These are phyloP conservation scores for Phaeosphaeriaceae sp. DNA, from an alignment of 2,329 filamentous ascomycete genomes.

Conservation along the genomic window DNA sequence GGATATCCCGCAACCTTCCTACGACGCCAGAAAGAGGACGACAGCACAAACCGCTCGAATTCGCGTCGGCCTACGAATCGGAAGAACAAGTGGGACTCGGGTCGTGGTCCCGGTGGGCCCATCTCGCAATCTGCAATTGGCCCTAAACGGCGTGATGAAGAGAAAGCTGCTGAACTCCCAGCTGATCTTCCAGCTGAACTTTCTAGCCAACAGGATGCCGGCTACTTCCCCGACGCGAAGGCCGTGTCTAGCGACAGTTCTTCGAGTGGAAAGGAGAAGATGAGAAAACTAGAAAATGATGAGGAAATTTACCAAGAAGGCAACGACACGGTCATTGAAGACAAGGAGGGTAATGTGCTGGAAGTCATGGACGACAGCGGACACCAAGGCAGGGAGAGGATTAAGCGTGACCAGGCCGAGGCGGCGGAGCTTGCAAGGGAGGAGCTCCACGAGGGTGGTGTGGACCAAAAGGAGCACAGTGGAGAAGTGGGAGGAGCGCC, in stretches of 20 bases:
- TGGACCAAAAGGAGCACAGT: slow-evolving; percentile 58
- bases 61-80: slow-evolving; percentile 61
- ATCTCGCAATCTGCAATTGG: slow-evolving; percentile 89
- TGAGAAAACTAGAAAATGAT: slow-evolving; percentile 30
- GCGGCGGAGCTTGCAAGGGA: slow-evolving; percentile 63
- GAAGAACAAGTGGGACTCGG: slow-evolving; percentile 73
- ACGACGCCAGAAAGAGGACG: slow-evolving; percentile 78
- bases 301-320: slow-evolving; percentile 84
- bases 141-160: slow-evolving; percentile 59
- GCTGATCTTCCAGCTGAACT: slow-evolving; percentile 41
- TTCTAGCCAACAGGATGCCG: slow-evolving; percentile 53
- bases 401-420: slow-evolving; percentile 65
- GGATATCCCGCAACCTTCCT: slow-evolving; percentile 79
- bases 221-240: slow-evolving; percentile 53
- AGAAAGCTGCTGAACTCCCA: slow-evolving; percentile 40
- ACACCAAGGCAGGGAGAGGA: slow-evolving; percentile 62
- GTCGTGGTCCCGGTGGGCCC: slow-evolving; percentile 80
- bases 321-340: slow-evolving; percentile 78
- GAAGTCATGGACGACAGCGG: slow-evolving; percentile 63
- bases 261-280: slow-evolving; percentile 43
- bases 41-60: slow-evolving; percentile 66
- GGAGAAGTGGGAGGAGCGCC: slow-evolving; percentile 45
- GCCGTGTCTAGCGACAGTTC: slow-evolving; percentile 48
- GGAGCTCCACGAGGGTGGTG: slow-evolving; percentile 50
- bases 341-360: slow-evolving; percentile 85